Conservation (phyloP, 164 flowering plant genomes). For the Stephania japonica region DNA sequence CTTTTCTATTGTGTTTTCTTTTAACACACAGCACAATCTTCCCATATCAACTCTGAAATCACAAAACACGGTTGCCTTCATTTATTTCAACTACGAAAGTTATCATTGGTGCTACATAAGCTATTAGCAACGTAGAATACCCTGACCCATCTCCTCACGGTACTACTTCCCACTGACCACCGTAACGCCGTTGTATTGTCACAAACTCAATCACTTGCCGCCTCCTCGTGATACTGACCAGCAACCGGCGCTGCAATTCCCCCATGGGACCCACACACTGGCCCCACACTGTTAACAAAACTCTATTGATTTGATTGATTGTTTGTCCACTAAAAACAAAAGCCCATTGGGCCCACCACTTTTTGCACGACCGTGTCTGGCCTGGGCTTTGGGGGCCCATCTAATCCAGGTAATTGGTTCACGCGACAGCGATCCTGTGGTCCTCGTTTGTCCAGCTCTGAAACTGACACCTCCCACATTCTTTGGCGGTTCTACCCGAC, state of each 20-base stretch:
- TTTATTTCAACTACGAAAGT: not conserved
- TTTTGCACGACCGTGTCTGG: not conserved
- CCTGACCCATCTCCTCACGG: not conserved
- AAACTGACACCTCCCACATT: not conserved
- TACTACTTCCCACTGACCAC: not conserved
- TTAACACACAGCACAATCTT: not conserved
- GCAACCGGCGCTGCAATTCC: not conserved
- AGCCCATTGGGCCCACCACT: not conserved
- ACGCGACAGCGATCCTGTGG: not conserved
- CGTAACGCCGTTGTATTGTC: not conserved
- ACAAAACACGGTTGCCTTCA: not conserved
- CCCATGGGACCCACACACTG: not conserved
- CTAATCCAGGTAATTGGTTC: not conserved
- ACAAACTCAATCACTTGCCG: not conserved
- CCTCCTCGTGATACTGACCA: not conserved
- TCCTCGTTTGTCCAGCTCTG: not conserved
- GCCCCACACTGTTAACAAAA: not conserved
- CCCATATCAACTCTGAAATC: not conserved
- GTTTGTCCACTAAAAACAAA: too few relatives aligned
- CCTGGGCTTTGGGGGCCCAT: not conserved
- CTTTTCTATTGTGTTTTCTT: not conserved
- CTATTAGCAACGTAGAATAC: not conserved
- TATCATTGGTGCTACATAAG: not conserved
- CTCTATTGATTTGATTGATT: too few relatives aligned
- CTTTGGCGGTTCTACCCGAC: not conserved